Evolutionary conservation across 2,329 filamentous ascomycete species (phyloP).

Genomic region (Macrophomina tecta): DNA sequence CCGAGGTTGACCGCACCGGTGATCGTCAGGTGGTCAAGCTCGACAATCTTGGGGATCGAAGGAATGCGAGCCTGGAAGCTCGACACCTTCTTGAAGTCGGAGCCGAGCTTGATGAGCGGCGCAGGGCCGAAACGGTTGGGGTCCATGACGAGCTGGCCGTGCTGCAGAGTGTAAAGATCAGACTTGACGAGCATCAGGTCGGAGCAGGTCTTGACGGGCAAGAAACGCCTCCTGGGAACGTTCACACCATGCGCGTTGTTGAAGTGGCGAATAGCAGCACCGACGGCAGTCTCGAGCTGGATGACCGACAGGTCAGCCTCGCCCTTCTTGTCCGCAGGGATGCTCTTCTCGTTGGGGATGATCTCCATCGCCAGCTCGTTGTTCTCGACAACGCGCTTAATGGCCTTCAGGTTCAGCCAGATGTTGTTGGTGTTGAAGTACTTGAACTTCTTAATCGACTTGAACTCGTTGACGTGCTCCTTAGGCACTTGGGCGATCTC

Average conservation of each 20-base stretch:
- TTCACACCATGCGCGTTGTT: conserved; percentile 99
- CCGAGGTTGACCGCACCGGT: conserved; percentile 97
- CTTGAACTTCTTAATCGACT: conserved; percentile 99
- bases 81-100: conserved; percentile 99
- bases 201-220: conserved; percentile 99
- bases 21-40: conserved; percentile 94
- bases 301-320: conserved; percentile 97
- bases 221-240: conserved; percentile 94
- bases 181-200: conserved; percentile 99
- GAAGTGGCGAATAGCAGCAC: conserved; percentile 98
- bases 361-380: conserved; percentile 99
- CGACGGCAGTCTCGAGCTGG: conserved; percentile 97
- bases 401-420: conserved; percentile 96
- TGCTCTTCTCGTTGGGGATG: conserved; percentile 98
- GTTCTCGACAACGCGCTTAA: conserved; percentile 98
- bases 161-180: conserved; percentile 97
- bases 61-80: conserved; percentile 90
- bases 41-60: conserved; percentile 87
- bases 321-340: conserved; percentile 98
- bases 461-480: conserved; percentile 99
- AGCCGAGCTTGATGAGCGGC: conserved; percentile 96
- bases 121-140: conserved; percentile 94
- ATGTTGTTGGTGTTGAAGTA: conserved; percentile 99
- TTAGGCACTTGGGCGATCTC: conserved; percentile 99
- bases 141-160: conserved; percentile 97